Evolutionary conservation across 148 eudicot species (phyloP), one percentile per base, ranked within the genome.

Genomic region (Vaccinium vitisidaea): DNA sequence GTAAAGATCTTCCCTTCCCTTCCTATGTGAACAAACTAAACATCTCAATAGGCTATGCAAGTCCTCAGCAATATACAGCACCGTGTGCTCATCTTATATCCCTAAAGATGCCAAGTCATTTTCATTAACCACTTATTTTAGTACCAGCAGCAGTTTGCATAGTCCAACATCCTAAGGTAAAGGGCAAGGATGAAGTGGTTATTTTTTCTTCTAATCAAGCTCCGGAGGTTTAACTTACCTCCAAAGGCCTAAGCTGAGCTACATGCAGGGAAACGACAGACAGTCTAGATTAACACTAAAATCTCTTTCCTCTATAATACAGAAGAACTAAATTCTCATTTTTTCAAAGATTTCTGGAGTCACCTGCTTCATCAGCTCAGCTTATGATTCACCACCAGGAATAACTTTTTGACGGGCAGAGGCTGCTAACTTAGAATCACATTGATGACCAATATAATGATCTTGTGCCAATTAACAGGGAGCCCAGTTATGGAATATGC

Each of bases 191-290:
- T 6, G 43, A n/a, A 78, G n/a, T 52, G 11, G 11, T 52, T 53
- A 59, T 53, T 53, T 52, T 74, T 25, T 52, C 80, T 78, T 61
- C 52, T 78, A 78, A 1, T 77, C 58, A 77, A 77, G 56, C 80
- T 77, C 32, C 36, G 50, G 27, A 52, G 19, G 11, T 49, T 50
- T 52, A 13, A 77, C 13, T 77, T 52, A 50, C 59, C 80, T 77
- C 59, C 58, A 77, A 27, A 23, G 25, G 8, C 13, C 58, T 12
- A 27, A 78, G 18, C 59, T 53, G 14, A 13, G 43, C 59, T 50
- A 39, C 80, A 78, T 30, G 6, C 23, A 14, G 4, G 16, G 21
- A 13, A 53, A 53, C 7, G 80, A 25, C 21, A 13, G 4, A 74
- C 4, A 69, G 36, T 27, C 75, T 70, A 32, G 18, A 32, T 75